Evolutionary conservation across 139 green algal species (phyloP), one percentile per base, ranked within the genome.

Genomic region (Mesotaenium endlicherianum): DNA sequence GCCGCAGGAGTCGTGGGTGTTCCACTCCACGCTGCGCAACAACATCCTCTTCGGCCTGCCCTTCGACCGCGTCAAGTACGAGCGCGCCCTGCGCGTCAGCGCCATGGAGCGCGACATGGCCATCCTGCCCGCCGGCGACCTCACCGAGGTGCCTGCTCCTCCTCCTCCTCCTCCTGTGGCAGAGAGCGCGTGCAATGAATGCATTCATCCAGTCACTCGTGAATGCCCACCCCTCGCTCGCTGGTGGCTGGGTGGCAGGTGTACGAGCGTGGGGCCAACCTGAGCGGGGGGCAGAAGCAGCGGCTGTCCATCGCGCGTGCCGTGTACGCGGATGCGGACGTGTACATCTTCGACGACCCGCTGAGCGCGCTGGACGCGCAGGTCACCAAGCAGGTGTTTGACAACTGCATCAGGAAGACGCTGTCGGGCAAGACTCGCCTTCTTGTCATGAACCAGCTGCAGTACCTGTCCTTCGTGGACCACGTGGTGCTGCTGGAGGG

Each of bases 301-400:
- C 83, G 91, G 38, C 92, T 97, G 16, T 90, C 91, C 40, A 91
- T 97, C 17, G 94, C 94, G 1, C 72, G 94, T 4, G 94, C 94
- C 5, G 86, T 91, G 26, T 97, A 95, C 59, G 77, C 91, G 0
- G 75, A 88, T n/a, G 84, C 89, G 3, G 89, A 90, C 49, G 83
- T 98, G 6, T 94, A 93, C 86, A 81, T 98, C 34, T 88, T 98
- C 45, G 95, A 98, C 55, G 95, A 98, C 89, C 95, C 95, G 1
- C 88, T 98, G 41, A 93, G 88, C 1, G 95, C 95, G 0, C 91
- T 98, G 72, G 95, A 98, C 80, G 92, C 93, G 1, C 94, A 97
- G 70, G 88, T 92, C 38, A 69, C 68, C 20, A 86, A 90, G 34
- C 90, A 72, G 44, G 90, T 98, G 81, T 97, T 97, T 85, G 89